Conservation (phyloP, 148 eudicot genomes). For the Spergularia bocconei region DNA sequence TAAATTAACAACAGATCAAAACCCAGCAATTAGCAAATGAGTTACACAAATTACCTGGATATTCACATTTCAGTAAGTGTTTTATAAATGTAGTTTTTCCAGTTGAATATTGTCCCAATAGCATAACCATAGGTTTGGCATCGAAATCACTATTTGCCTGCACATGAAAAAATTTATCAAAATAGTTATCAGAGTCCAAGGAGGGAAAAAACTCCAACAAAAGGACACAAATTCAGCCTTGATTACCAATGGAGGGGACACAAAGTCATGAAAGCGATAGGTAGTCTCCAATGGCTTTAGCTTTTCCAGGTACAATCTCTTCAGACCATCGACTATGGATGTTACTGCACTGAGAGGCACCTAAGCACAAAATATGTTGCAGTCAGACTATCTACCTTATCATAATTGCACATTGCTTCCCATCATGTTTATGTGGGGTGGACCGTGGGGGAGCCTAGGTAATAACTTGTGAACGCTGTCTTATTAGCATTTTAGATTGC, state of each 20-base stretch:
- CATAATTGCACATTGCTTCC: not conserved
- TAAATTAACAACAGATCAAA: not conserved
- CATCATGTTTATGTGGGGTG: no score
- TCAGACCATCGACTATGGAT: slow-evolving; percentile 86
- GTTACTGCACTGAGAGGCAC: slow-evolving; percentile 60
- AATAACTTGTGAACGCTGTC: not conserved
- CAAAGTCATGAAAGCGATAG: slow-evolving; percentile 85
- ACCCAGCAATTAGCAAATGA: not conserved
- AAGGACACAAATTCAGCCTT: slow-evolving; percentile 21
- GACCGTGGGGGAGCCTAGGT: not conserved
- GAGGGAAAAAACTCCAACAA: not conserved
- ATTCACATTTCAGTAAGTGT: slow-evolving; percentile 76
- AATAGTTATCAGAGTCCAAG: not conserved
- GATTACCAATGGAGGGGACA: slow-evolving; percentile 68
- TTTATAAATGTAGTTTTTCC: slow-evolving; percentile 97
- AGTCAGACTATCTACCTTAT: slow-evolving; percentile 8
- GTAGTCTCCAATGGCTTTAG: slow-evolving; percentile 81
- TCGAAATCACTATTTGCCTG: slow-evolving; percentile 88
- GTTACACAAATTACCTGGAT: slow-evolving; percentile 61
- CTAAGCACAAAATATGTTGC: slow-evolving; percentile 21
- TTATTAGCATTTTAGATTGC: not conserved
- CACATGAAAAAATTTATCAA: slow-evolving; percentile 6
- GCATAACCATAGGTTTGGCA: slow-evolving; percentile 99
- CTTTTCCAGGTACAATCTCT: slow-evolving; percentile 73
- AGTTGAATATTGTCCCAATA: slow-evolving; percentile 97